Base-by-base conservation (phyloP, 805 yeast species). In the Pichia nakasei region DNA sequence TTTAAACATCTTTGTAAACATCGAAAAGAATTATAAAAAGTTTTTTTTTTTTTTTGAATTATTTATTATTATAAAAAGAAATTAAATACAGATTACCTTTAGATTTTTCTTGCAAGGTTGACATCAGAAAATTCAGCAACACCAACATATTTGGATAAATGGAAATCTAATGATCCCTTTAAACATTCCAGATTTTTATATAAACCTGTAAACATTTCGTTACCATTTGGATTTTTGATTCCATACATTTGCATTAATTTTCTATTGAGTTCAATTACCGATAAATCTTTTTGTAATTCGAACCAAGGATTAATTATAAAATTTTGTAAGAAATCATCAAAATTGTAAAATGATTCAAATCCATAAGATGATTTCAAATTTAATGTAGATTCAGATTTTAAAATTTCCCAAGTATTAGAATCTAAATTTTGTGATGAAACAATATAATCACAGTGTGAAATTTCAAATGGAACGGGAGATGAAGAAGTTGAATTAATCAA, bases 401-500 rank as follows among this genome's bases (percentile, higher is more conserved):
- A 27, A 5, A 67, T 42, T 12, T 68, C 61, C 88, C 87, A 83
- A 1, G 57, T 62, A 9, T 50, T 35, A 3, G 45, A 36, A 38
- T 48, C 33, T 19, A 55, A 24, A 9, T 29, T 43, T 19, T 42
- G 32, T 48, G 77, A 84, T 21, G 73, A 75, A 18, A 29, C 5
- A 2, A 29, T 3, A 29, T 29, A 29, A 29, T 29, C 32, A 29
- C 32, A 29, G 15, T 91, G 89, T 52, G 68, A 64, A 53, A 87
- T 81, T 57, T 91, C 89, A 87, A 86, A 84, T 5, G 80, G 75
- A 1, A 50, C 39, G 1, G 95, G 93, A 1, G 70, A 54, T 1
- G 52, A 48, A 20, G 82, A 69, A 0, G 84, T 72, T 0, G 68
- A 49, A 2, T 57, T 50, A 9, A 52, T 38, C 18, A 59, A 50